Percentiles rank a stretch among this genome's conserved stretches.
phyloP scores from a whole-genome alignment of 1,139 yeast genomes.

The Kodamaea ohmeri region DNA sequence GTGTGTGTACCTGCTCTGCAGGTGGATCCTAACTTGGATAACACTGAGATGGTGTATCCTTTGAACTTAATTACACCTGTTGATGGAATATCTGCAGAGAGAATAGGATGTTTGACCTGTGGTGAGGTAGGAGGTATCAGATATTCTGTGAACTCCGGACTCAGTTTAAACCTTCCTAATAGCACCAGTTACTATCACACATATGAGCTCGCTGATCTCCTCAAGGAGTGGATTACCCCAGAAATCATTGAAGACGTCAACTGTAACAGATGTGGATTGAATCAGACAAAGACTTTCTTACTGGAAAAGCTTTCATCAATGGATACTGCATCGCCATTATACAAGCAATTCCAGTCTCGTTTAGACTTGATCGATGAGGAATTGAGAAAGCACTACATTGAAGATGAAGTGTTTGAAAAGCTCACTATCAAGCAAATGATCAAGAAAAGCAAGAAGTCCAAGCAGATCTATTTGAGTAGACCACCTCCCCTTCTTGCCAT shows the following conservation, averaged over 20 bases:
- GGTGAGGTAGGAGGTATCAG: conserved; percentile 94
- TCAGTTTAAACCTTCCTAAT: conserved; percentile 64
- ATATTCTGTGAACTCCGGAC: conserved; percentile 75
- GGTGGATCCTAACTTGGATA: conserved; percentile 61
- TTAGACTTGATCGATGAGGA: conserved; percentile 56
- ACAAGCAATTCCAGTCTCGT: conserved; percentile 48
- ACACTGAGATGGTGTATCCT: conserved; percentile 44
- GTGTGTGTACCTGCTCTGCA: conserved; percentile 71
- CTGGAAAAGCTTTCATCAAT: conserved; percentile 30
- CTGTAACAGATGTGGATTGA: conserved; percentile 84
- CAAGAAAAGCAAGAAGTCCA: conserved; percentile 74
- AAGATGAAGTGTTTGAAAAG: conserved; percentile 74
- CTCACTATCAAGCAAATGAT: conserved; percentile 75
- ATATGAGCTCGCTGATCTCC: conserved; percentile 53
- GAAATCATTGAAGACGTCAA: conserved; percentile 90
- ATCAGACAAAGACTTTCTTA: conserved; percentile 56
- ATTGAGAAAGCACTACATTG: conserved; percentile 62
- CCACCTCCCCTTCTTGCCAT: conserved; percentile 84
- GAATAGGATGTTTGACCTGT: conserved; percentile 85
- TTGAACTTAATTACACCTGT: conserved; percentile 76
- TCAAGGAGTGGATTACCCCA: conserved; percentile 72
- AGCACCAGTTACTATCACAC: conserved; percentile 34
- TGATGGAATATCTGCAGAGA: conserved; percentile 81
- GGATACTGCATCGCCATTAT: conserved; percentile 34
- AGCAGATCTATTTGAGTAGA: conserved; percentile 73